Conservation (phyloP, 495 filamentous ascomycete genomes). For the Choiromyces venosus region DNA sequence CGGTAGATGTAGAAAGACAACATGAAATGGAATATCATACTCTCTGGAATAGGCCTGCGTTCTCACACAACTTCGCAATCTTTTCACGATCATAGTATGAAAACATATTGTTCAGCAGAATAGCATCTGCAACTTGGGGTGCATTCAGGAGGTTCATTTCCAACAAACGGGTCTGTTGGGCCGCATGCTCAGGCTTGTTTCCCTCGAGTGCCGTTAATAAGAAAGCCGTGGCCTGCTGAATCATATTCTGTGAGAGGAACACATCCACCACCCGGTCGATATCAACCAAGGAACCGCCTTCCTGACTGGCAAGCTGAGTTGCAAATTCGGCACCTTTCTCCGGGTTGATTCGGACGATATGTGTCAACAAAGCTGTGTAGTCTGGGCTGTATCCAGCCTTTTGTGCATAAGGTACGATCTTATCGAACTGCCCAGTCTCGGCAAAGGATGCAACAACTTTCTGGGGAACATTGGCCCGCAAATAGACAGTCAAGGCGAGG, state of each 20-base stretch:
- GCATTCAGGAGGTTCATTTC: constrained; percentile 98
- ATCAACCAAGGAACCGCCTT: constrained; percentile 78
- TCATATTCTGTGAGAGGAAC: constrained; percentile 95
- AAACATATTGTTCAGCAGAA: constrained; percentile 96
- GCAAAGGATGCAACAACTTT: constrained; percentile 93
- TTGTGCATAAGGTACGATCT: constrained; percentile 85
- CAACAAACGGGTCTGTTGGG: constrained; percentile 85
- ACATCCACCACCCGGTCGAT: constrained; percentile 94
- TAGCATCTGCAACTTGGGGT: constrained; percentile 94
- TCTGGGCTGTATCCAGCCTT: constrained; percentile 82
- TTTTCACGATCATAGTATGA: constrained; percentile 85
- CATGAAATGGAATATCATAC: constrained; percentile 21
- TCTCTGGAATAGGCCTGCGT: constrained; percentile 77
- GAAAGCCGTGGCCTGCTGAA: constrained; percentile 96
- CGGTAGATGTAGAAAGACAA: not conserved
- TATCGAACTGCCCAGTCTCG: constrained; percentile 92
- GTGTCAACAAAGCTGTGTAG: constrained; percentile 80
- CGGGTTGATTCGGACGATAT: constrained; percentile 86
- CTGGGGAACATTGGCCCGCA: constrained; percentile 75
- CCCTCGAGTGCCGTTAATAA: constrained; percentile 87
- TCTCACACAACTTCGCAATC: constrained; percentile 85
- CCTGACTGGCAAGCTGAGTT: constrained; percentile 74
- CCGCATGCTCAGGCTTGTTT: constrained; percentile 88
- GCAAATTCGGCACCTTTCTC: constrained; percentile 96
- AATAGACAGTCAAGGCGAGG: constrained; percentile 78